A percentile compares a stretch with the other conserved stretches of the same genome.
These are phyloP conservation scores for Cercospora nicotianae DNA, from an alignment of 2,329 filamentous ascomycete genomes.

Conservation along the genomic window DNA sequence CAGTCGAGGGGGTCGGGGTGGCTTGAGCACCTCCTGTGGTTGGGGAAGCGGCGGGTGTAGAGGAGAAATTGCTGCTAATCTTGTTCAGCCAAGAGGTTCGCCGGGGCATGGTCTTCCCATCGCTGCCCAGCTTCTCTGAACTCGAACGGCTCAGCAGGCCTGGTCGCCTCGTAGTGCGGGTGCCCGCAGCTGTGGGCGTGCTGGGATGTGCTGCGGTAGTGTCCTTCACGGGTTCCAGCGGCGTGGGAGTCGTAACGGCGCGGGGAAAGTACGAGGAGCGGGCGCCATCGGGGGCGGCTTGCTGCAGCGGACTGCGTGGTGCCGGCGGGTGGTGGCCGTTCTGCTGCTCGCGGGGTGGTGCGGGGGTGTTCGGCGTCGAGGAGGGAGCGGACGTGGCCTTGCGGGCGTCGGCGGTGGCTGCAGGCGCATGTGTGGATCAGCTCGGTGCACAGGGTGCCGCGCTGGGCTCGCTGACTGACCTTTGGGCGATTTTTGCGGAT, in stretches of 20 bases:
- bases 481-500: slow-evolving; percentile 21
- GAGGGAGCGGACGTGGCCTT: slow-evolving; percentile 10
- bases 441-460: not conserved
- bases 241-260: slow-evolving; percentile 27
- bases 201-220: slow-evolving; percentile 27
- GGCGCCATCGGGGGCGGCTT: slow-evolving; percentile 7
- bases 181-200: slow-evolving; percentile 21
- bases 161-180: slow-evolving; percentile 39
- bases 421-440: not conserved
- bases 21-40: not conserved
- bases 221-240: slow-evolving; percentile 27
- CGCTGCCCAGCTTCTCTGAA: slow-evolving; percentile 39
- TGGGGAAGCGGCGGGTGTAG: slow-evolving; percentile 21
- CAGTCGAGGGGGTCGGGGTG: not conserved
- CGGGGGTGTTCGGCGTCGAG: slow-evolving; percentile 8
- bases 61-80: slow-evolving; percentile 86
- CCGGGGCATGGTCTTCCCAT: slow-evolving; percentile 44
- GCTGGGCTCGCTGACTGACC: slow-evolving; percentile 15
- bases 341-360: slow-evolving; percentile 1
- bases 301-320: slow-evolving; percentile 14
- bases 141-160: slow-evolving; percentile 45
- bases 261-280: slow-evolving; percentile 24
- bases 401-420: slow-evolving; percentile 6
- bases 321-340: not conserved
- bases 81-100: slow-evolving; percentile 88